Conservation (phyloP, 2,329 filamentous ascomycete species). For the Neobulgaria alba region DNA sequence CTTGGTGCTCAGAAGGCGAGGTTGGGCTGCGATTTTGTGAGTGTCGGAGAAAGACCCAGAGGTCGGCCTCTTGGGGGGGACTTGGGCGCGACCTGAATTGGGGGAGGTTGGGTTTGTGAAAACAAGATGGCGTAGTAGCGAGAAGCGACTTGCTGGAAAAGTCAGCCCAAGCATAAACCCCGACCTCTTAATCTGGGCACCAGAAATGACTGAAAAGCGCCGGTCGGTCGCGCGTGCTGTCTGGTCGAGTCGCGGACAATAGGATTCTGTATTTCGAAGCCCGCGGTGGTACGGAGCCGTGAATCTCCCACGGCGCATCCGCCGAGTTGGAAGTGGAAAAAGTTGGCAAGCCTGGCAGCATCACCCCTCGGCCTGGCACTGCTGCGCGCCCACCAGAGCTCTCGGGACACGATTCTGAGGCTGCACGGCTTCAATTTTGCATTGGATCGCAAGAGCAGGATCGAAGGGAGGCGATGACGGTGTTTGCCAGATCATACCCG, state of each 20-base stretch:
- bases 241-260: no score
- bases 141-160: constrained; percentile 1
- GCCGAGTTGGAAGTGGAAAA: not conserved
- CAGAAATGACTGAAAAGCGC: not conserved
- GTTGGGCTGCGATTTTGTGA: constrained; percentile 5
- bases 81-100: constrained; percentile 4
- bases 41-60: constrained; percentile 5
- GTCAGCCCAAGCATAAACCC: constrained; percentile 1
- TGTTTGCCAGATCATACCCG: constrained; percentile 18
- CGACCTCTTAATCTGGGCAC: not conserved
- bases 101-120: constrained; percentile 13
- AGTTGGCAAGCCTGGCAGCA: not conserved
- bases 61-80: constrained; percentile 1
- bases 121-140: constrained; percentile 10
- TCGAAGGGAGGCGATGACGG: constrained; percentile 6
- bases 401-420: constrained; percentile 4
- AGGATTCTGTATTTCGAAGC: no score
- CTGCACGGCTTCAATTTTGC: not conserved
- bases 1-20: no score
- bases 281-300: no score
- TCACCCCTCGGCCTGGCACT: not conserved
- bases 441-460: constrained; percentile 2
- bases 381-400: constrained; percentile 4
- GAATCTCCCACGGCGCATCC: not conserved
- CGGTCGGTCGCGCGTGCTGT: no score